Evolutionary conservation across 2,329 filamentous ascomycete genomes (phyloP), one percentile per base, ranked within the genome.

Genomic region (Microcyclosporella mali): DNA sequence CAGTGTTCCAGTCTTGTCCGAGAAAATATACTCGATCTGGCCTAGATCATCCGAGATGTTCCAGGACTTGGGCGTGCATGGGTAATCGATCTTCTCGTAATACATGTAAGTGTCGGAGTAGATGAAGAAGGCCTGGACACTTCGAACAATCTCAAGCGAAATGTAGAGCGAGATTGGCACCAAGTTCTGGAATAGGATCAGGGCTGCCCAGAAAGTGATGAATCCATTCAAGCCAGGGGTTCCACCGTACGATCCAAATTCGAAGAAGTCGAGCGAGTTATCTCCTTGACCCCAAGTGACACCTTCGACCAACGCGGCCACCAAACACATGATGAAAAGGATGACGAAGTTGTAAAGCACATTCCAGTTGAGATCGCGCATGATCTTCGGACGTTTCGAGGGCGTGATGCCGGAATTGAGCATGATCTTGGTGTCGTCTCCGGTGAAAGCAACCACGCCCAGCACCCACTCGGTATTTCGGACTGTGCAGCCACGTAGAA

Each of bases 11-110:
- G 87, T 94, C 68, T 94, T 94, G 72, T 94, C 87, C 0, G 87
- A 95, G 66, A 98, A 98, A 54, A 98, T 95, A 70, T 97, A 98
- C 67, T 97, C 92, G 50, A 98, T 95, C 67, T 98, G 92, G 10
- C 92, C 92, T 35, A 98, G 75, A 58, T 98, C 94, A 61, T 98
- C 92, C 1, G 90, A 97, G 38, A 98, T 97, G 62, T 97, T 98
- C 92, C 92, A 98, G 0, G 89, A 88, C 61, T 97, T 97, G 4
- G 94, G 92, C 9, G 94, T 88, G 62, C 94, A 98, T 2, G 90
- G 88, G 60, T 95, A 89, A 59, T 95, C 88, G 52, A 95, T 81
- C 58, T 81, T 82, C 43, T 92, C 92, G 69, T 98, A 95, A 67
- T 97, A 98, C 94, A 98, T 98, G 61, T 84, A 80, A 3, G 86